These are phyloP conservation scores for Rhinocladiella similis DNA, from an alignment of 2,329 filamentous ascomycete genomes.

Conservation along the genomic window DNA sequence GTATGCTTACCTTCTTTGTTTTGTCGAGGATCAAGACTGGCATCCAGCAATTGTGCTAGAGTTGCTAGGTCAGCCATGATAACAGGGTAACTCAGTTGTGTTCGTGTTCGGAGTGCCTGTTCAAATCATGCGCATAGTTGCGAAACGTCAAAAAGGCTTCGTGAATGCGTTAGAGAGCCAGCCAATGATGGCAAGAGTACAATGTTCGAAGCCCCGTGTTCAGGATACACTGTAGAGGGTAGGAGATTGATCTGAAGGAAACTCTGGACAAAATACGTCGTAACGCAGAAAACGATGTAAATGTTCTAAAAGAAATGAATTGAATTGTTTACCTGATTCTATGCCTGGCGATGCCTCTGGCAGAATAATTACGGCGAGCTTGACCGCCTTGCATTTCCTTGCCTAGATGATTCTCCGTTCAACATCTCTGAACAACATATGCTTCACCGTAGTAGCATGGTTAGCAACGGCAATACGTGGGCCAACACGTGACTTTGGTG, in stretches of 20 bases:
- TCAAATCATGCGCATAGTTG: slow-evolving; percentile 5
- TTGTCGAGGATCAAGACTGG: slow-evolving; percentile 82
- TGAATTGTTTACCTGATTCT: neutral
- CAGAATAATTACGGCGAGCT: neutral
- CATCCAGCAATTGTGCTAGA: slow-evolving; percentile 81
- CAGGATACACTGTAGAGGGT: too few relatives aligned
- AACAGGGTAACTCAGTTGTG: neutral
- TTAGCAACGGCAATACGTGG: neutral
- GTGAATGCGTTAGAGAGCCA: too few relatives aligned
- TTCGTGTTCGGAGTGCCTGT: neutral
- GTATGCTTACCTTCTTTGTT: slow-evolving; percentile 77
- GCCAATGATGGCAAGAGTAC: too few relatives aligned
- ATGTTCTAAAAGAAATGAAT: neutral
- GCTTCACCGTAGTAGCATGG: neutral
- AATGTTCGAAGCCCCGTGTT: too few relatives aligned
- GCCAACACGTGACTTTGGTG: neutral
- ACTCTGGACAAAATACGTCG: too few relatives aligned
- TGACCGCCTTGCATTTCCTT: neutral
- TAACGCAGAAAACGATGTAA: neutral
- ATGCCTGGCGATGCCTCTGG: neutral
- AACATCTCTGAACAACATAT: neutral
- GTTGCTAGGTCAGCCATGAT: slow-evolving; percentile 51
- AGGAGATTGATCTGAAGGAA: too few relatives aligned
- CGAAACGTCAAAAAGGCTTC: neutral
- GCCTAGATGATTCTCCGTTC: neutral